Evolutionary conservation across 257 asterid genomes (phyloP).

Genomic region (Solanum medicagineum): DNA sequence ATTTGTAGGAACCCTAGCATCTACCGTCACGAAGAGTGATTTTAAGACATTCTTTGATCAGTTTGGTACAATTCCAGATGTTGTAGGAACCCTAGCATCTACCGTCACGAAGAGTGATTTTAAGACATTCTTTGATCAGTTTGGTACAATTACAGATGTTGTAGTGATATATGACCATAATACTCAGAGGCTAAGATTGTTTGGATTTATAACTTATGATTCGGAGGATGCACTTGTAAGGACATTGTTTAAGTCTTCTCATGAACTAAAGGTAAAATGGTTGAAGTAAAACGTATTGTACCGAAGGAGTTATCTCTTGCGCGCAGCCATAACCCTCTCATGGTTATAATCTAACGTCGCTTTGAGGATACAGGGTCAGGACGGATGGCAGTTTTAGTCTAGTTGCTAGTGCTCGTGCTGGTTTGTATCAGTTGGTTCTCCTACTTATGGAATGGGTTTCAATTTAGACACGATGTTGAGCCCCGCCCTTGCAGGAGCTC

Average conservation of each 20-base stretch:
- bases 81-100: constrained; percentile 84
- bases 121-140: too few species aligned
- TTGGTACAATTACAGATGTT: constrained; percentile 32
- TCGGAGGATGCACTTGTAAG: constrained; percentile 68
- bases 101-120: constrained; percentile 19
- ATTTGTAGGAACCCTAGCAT: constrained; percentile 83
- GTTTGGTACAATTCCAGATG: too few species aligned
- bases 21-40: constrained; percentile 28
- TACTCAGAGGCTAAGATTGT: constrained; percentile 76
- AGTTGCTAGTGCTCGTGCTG: constrained; percentile 40
- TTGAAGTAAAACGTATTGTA: constrained; percentile 77
- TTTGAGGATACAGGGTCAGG: constrained; percentile 51
- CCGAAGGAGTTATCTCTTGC: constrained; percentile 74
- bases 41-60: too few species aligned
- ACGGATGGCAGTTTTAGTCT: constrained; percentile 64
- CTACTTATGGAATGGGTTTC: constrained; percentile 51
- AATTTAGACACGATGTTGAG: constrained; percentile 53
- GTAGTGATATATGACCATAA: constrained; percentile 82
- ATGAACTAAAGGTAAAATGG: constrained; percentile 77
- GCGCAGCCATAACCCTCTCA: constrained; percentile 44
- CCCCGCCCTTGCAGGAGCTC: constrained; percentile 47
- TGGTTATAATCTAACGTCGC: constrained; percentile 45
- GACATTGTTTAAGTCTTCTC: constrained; percentile 60
- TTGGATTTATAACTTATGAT: constrained; percentile 71
- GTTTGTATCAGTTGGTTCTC: constrained; percentile 44